Conservation (phyloP, 1,284 basidiomycete species). For the Mycosarcoma mackinlayi region DNA sequence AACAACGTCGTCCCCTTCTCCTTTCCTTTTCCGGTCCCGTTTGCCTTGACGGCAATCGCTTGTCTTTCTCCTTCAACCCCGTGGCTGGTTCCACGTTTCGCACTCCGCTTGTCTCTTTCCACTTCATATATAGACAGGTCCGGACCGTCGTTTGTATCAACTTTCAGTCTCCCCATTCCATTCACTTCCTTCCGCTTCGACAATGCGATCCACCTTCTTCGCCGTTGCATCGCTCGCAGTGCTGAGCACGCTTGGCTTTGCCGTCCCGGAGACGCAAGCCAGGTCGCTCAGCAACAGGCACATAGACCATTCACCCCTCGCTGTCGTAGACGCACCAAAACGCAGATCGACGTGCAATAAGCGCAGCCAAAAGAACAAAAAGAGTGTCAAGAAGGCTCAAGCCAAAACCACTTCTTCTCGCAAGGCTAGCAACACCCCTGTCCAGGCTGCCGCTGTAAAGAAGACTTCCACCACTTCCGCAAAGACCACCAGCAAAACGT, state of each 20-base stretch:
- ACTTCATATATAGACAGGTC: constrained; percentile 8
- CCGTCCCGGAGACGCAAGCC: constrained; percentile 29
- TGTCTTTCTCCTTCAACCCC: neutral
- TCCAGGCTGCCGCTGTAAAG: too few species aligned
- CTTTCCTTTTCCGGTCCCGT: neutral
- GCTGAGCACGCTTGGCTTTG: constrained; percentile 32
- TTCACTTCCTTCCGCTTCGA: neutral
- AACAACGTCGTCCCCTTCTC: neutral
- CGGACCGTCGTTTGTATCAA: constrained; percentile 8
- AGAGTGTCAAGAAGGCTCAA: constrained; percentile 2
- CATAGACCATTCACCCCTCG: constrained; percentile 8
- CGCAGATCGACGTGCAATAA: constrained; percentile 24
- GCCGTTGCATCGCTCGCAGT: constrained; percentile 38
- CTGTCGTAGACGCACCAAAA: constrained; percentile 2
- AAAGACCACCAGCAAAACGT: neutral
- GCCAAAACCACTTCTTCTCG: constrained; percentile 9
- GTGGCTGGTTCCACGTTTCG: constrained; percentile 38
- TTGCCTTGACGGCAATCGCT: constrained; percentile 1
- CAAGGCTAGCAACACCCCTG: too few species aligned
- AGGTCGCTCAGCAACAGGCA: constrained; percentile 49
- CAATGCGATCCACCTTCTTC: constrained; percentile 33
- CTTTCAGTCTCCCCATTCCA: constrained; percentile 1
- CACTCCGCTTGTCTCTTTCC: constrained; percentile 5
- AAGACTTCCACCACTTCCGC: neutral
- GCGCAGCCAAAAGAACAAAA: constrained; percentile 18